These are phyloP conservation scores for Kwoniella sp. DNA, from an alignment of 768 basidiomycete genomes.

Conservation along the genomic window DNA sequence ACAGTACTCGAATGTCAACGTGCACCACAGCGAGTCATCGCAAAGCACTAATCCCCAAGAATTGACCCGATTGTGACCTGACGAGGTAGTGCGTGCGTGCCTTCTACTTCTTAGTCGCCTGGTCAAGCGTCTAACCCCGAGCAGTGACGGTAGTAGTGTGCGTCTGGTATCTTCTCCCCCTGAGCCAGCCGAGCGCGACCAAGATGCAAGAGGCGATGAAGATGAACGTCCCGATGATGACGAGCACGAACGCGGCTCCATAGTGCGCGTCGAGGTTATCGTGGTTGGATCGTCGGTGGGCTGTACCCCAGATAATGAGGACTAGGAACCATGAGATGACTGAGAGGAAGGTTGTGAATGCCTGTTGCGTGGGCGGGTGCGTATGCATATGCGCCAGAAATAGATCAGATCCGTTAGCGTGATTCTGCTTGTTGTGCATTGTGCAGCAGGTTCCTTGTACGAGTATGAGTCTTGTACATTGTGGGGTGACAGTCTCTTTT, in stretches of 20 bases:
- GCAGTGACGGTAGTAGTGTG: conserved; percentile 11
- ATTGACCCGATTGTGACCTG: no score
- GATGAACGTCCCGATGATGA: conserved; percentile 45
- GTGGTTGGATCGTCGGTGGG: conserved; percentile 36
- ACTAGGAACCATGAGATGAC: conserved; percentile 49
- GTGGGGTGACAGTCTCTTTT: no score
- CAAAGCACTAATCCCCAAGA: no score
- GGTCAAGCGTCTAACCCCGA: background rate
- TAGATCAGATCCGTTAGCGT: no score
- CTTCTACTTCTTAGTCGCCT: no score
- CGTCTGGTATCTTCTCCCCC: conserved; percentile 31
- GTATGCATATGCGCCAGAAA: no score
- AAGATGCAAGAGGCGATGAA: conserved; percentile 38
- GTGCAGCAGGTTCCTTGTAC: no score
- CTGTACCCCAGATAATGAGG: conserved; percentile 40
- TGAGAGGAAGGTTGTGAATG: conserved; percentile 40
- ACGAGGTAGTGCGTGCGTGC: no score
- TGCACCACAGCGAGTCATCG: no score
- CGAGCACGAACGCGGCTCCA: conserved; percentile 46
- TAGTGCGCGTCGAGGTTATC: conserved; percentile 35
- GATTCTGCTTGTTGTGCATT: no score
- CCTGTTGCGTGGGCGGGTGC: conserved; percentile 13
- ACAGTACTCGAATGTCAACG: no score
- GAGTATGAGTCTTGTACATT: no score
- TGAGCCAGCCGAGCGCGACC: conserved; percentile 42